Base-by-base conservation (phyloP, 1,284 basidiomycete genomes). In the Cutaneotrichosporon arboriforme region DNA sequence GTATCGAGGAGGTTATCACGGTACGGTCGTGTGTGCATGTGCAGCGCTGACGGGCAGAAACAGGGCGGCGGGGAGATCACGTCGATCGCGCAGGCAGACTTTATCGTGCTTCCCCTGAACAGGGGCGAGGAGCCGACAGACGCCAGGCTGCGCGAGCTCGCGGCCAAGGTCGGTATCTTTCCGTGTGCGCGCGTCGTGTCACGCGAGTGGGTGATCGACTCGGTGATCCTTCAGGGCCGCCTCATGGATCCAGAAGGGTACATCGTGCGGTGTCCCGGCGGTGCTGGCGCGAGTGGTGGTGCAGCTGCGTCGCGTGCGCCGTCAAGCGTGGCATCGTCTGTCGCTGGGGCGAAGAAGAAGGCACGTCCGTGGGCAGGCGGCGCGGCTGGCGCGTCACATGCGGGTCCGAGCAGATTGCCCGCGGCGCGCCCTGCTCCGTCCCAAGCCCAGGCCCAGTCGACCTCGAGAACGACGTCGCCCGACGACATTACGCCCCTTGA, bases 301-400 rank as follows among this genome's bases (percentile, higher is more conserved):
- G 26, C 26, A 7, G 10, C 26, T 31, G 26, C 26, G 26, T 10
- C 26, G 10, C 10, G 7, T 31, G 26, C 26, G 10, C 36, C 66
- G 60, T 48, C 56, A 54, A 37, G 67, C 66, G 35, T 62, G 57
- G 15, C 61, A 62, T 4, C 49, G 54, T 10, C 54, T 51, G 13
- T 49, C 46, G 44, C 54, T 55, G 26, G 22, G 12, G 22, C 14
- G 22, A 15, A 10, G n/a, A 4, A 15, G 15, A 21, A 12, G 13
- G 7, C 22, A 15, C 23, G 17, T 44, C 23, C 9, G 12, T 10
- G 7, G 42, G 33, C 31, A 63, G 59, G 7, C 64, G 65, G 31
- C 56, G 53, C 20, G 62, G 34, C 42, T 60, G 46, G 13, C 49
- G 45, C 18, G 59, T 55, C 36, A 64, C 62, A 15, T 61, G 52